Conservation (phyloP, 352 stramenopile species). For the Pythium pyrilobum region DNA sequence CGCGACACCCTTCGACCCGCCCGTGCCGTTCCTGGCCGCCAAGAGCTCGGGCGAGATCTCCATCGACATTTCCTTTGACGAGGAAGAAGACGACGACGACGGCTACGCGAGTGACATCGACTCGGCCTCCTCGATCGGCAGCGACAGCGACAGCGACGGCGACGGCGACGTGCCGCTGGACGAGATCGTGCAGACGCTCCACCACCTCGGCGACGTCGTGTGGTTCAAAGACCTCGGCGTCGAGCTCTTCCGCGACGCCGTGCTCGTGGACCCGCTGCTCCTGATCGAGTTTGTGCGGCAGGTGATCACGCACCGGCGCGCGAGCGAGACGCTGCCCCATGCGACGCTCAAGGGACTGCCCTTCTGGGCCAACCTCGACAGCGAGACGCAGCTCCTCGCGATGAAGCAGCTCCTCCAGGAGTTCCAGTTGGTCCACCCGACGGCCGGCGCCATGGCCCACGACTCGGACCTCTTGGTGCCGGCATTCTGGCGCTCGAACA, state of each 20-base stretch:
- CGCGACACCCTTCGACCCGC: too few species aligned
- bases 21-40: too few species aligned
- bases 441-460: background rate
- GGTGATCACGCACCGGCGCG: conserved; percentile 3
- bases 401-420: conserved; percentile 17
- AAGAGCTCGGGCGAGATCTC: too few species aligned
- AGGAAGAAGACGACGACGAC: too few species aligned
- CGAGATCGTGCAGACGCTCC: background rate
- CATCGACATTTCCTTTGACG: too few species aligned
- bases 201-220: conserved; percentile 11
- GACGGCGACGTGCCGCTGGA: background rate
- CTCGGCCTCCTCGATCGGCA: background rate
- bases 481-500: background rate
- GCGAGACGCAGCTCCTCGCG: conserved; percentile 1
- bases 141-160: background rate
- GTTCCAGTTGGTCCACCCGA: conserved; percentile 9
- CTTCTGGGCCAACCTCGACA: background rate
- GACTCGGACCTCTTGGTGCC: conserved; percentile 11
- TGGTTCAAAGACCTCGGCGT: conserved; percentile 3
- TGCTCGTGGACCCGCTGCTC: conserved; percentile 5
- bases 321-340: background rate
- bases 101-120: background rate
- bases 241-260: background rate
- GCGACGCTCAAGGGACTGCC: background rate
- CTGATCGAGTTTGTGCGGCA: conserved; percentile 10